Evolutionary conservation across 2,329 filamentous ascomycete species (phyloP), one percentile per base, ranked within the genome.

Genomic region (Lecanoromycetidae sp.): DNA sequence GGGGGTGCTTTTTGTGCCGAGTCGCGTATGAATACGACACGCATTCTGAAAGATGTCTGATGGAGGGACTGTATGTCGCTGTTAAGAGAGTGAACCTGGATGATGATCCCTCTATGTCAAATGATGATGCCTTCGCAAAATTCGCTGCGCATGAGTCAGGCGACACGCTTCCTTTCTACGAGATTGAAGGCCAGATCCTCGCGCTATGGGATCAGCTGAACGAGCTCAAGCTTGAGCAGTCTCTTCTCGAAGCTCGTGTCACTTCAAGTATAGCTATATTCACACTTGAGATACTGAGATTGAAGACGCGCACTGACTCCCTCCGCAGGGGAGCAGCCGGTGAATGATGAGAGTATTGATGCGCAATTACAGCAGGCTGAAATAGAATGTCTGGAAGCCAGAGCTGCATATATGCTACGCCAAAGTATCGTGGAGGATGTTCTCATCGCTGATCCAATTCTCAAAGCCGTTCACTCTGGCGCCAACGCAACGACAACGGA

Each of bases 391-490:
- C 70, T 90, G 25, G 75, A 86, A 55, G 77, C 84, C 22, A 79
- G 79, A 58, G 79, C 84, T 46, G 72, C 72, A 49, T 84, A 85
- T 62, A 72, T 77, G 33, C 70, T 90, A 47, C 78, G 78, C 53
- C 81, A 81, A 60, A 78, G 78, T 51, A 79, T 84, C 19, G 70
- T 80, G 19, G 77, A 83, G 52, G 78, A 74, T 38, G 77, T 85
- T 44, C 64, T 91, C 54, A 77, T 78, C 55, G 79, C 80, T 48
- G 82, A 86, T 57, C 85, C 87, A 6, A 79, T 84, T 33, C 68
- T 93, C 48, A 85, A 84, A 58, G 82, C 86, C 5, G 78, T 90
- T 32, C 84, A 93, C 61, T 69, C 75, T 50, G 79, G 79, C 35
- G 75, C 74, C 10, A 72, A 76, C 50, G 74, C 77, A 15, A 76